A percentile compares a stretch with the other conserved stretches of the same genome.
Conservation (phyloP, 163 green algal species). For the Botryococcus braunii region DNA sequence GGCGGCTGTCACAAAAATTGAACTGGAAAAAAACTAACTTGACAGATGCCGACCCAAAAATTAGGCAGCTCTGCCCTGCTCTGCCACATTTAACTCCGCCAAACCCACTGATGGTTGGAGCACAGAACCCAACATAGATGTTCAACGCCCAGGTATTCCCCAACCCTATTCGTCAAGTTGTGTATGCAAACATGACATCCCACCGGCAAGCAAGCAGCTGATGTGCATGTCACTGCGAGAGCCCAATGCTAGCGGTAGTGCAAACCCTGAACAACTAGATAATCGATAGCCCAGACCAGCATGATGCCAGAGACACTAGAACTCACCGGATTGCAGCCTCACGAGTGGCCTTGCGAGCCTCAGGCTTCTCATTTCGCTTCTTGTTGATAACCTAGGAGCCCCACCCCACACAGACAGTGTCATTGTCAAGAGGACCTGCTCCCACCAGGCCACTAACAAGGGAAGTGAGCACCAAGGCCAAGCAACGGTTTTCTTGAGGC, state of each 20-base stretch:
- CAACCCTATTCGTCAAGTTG: neutral
- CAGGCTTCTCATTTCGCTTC: constrained; percentile 89
- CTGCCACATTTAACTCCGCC: no score
- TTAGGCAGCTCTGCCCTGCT: no score
- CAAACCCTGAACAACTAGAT: constrained; percentile 1
- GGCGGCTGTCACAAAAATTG: no score
- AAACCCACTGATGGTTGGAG: no score
- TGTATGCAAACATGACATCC: neutral
- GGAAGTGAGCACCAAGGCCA: neutral
- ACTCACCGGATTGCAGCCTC: constrained; percentile 81
- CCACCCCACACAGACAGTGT: neutral
- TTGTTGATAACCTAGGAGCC: constrained; percentile 84
- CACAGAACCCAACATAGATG: no score
- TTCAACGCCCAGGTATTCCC: neutral
- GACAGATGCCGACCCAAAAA: no score
- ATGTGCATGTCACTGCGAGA: neutral
- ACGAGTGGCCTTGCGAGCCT: constrained; percentile 78
- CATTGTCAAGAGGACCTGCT: no score
- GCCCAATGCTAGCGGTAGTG: neutral
- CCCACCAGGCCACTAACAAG: no score
- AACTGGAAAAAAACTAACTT: no score
- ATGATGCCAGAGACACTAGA: no score
- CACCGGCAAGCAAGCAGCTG: neutral
- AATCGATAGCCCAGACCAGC: no score
- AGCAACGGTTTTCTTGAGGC: neutral